phyloP scores from a whole-genome alignment of 805 yeast species.

The Candida argentea region DNA sequence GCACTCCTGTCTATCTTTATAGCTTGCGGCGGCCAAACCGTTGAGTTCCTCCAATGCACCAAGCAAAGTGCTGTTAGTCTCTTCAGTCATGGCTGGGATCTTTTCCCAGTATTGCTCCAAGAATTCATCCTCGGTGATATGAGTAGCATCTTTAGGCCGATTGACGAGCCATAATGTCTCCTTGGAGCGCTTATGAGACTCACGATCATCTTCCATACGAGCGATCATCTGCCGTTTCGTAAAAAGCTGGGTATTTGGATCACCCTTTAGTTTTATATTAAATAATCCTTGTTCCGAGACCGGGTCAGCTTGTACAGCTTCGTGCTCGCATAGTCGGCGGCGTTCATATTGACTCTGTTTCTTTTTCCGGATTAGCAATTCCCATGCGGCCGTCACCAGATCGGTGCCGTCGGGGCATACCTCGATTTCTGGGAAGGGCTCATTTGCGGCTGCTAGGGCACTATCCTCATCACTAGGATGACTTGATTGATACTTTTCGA shows the following conservation, averaged over 20 bases:
- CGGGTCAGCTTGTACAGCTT: conserved; percentile 11
- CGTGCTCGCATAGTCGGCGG: conserved; percentile 26
- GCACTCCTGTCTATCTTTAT: conserved; percentile 34
- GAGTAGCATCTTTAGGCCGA: conserved; percentile 27
- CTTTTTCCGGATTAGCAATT: conserved; percentile 33
- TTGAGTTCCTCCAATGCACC: conserved; percentile 46
- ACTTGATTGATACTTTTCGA: conserved; percentile 18
- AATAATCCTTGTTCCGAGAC: conserved; percentile 19
- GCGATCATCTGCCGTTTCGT: conserved; percentile 48
- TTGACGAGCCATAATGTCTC: conserved; percentile 71
- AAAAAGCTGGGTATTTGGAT: conserved; percentile 10
- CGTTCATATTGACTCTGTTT: conserved; percentile 45
- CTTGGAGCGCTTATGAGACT: conserved; percentile 75
- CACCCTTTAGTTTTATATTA: conserved; percentile 13
- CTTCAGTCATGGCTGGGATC: conserved; percentile 34
- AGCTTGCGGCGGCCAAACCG: conserved; percentile 43
- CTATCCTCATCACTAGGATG: conserved; percentile 28
- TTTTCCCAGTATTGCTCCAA: conserved; percentile 39
- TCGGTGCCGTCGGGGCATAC: conserved; percentile 10
- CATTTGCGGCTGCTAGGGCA: conserved; percentile 17
- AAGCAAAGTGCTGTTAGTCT: conserved; percentile 32
- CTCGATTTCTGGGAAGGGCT: conserved; percentile 23
- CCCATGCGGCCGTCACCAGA: conserved; percentile 35
- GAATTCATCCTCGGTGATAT: conserved; percentile 28
- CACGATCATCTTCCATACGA: conserved; percentile 90